phyloP scores from a whole-genome alignment of 192 early-diverging fungal genomes.

The Rhizoclosmatium sp. region DNA sequence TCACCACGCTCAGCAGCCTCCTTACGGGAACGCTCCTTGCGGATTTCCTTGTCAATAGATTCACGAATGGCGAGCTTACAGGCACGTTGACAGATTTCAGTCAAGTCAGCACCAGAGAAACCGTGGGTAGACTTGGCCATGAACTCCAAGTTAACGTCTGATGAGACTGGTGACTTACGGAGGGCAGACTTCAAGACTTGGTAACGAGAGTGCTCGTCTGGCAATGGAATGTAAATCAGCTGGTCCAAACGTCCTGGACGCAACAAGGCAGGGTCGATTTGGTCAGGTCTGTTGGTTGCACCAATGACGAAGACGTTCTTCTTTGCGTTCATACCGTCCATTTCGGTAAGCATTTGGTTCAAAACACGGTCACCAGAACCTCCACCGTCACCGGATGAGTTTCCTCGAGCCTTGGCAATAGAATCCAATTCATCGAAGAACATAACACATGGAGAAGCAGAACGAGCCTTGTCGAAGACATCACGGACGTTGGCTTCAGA shows the following conservation, averaged over 20 bases:
- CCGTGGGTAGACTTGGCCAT: constrained; percentile 92
- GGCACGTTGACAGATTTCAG: constrained; percentile 98
- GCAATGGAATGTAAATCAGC: constrained; percentile 95
- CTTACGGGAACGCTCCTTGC: constrained; percentile 74
- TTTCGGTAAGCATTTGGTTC: constrained; percentile 99
- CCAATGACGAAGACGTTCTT: constrained; percentile 99
- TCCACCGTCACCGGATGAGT: constrained; percentile 78
- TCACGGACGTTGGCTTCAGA: constrained; percentile 99
- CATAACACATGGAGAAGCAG: constrained; percentile 98
- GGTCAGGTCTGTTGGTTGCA: constrained; percentile 98
- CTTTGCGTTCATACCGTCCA: constrained; percentile 99
- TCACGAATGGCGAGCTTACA: constrained; percentile 97
- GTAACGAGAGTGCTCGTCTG: constrained; percentile 84
- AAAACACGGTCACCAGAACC: constrained; percentile 98
- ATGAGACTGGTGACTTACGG: constrained; percentile 90
- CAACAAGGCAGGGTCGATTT: constrained; percentile 95
- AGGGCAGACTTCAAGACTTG: constrained; percentile 86
- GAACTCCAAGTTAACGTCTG: constrained; percentile 79
- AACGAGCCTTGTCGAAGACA: constrained; percentile 98
- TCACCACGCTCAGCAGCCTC: constrained; percentile 73
- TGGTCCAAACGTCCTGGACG: constrained; percentile 99
- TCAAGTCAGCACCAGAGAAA: constrained; percentile 97
- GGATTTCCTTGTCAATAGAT: constrained; percentile 89
- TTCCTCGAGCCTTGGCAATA: constrained; percentile 94
- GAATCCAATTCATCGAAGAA: constrained; percentile 99